phyloP scores from a whole-genome alignment of 495 filamentous ascomycete genomes.

The Clavariopsis aquatica region DNA sequence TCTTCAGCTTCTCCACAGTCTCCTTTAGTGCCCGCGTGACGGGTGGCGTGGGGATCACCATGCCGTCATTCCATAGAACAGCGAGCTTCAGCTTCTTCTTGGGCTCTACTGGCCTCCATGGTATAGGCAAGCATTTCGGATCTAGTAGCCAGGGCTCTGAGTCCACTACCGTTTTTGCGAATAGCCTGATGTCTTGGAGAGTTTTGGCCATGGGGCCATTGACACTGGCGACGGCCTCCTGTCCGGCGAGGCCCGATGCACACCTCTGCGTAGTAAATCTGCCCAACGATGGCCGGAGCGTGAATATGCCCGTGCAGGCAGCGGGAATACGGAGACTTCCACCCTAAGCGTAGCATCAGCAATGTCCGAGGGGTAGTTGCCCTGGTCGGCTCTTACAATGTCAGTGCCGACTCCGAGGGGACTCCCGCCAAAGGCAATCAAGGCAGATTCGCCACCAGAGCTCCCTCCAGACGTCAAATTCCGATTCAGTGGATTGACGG shows the following conservation, averaged over 20 bases:
- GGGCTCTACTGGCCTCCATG: conserved; percentile 46
- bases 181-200: conserved; percentile 51
- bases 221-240: conserved; percentile 52
- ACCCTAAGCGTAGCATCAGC: conserved; percentile 10
- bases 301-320: conserved; percentile 45
- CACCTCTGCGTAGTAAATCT: conserved; percentile 40
- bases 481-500: conserved; percentile 54
- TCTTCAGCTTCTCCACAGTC: conserved; percentile 33
- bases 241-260: conserved; percentile 38
- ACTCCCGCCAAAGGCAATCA: conserved; percentile 47
- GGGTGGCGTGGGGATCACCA: conserved; percentile 33
- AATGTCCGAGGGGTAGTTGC: background rate
- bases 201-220: conserved; percentile 58
- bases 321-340: conserved; percentile 44
- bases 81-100: conserved; percentile 46
- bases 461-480: conserved; percentile 53
- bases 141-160: conserved; percentile 53
- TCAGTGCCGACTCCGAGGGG: conserved; percentile 49
- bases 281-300: conserved; percentile 40
- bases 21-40: conserved; percentile 33
- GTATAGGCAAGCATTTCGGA: conserved; percentile 52
- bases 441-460: conserved; percentile 50
- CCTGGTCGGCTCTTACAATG: conserved; percentile 34
- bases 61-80: conserved; percentile 35
- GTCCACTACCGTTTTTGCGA: conserved; percentile 56